These are phyloP conservation scores for Eucalyptus brandiana DNA, from an alignment of 345 rosid species.

Conservation along the genomic window DNA sequence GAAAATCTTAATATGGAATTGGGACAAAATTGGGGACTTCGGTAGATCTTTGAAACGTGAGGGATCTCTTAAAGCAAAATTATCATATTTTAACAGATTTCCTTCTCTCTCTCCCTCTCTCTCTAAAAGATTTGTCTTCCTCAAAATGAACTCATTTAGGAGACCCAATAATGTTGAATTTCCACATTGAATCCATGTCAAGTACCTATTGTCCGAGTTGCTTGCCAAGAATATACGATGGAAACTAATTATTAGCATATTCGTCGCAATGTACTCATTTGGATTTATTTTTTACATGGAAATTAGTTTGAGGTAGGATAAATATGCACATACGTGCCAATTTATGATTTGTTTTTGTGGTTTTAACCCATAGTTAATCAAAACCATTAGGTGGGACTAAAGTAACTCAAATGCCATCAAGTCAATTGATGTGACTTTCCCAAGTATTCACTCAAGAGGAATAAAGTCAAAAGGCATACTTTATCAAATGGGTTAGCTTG, in stretches of 20 bases:
- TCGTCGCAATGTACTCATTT: rapidly evolving
- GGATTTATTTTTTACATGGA: neutral
- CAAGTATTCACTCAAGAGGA: neutral
- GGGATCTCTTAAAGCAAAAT: neutral
- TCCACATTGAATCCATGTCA: neutral
- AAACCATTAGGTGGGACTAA: neutral
- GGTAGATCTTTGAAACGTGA: neutral
- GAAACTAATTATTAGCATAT: neutral
- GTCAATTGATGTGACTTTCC: neutral
- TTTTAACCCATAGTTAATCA: neutral
- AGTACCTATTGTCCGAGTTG: neutral
- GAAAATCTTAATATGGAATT: neutral
- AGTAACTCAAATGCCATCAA: neutral
- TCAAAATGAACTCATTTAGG: rapidly evolving
- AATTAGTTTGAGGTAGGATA: neutral
- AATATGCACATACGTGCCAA: neutral
- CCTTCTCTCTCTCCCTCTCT: rapidly evolving
- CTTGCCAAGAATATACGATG: neutral
- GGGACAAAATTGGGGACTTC: neutral
- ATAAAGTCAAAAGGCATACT: neutral
- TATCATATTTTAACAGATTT: neutral
- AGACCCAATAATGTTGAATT: neutral
- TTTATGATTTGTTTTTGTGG: neutral
- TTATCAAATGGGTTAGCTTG: neutral
- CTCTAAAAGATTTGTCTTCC: neutral